Percentiles rank a stretch among this genome's conserved stretches.
These are phyloP conservation scores for Candida maesae DNA, from an alignment of 805 yeast species.

Conservation along the genomic window DNA sequence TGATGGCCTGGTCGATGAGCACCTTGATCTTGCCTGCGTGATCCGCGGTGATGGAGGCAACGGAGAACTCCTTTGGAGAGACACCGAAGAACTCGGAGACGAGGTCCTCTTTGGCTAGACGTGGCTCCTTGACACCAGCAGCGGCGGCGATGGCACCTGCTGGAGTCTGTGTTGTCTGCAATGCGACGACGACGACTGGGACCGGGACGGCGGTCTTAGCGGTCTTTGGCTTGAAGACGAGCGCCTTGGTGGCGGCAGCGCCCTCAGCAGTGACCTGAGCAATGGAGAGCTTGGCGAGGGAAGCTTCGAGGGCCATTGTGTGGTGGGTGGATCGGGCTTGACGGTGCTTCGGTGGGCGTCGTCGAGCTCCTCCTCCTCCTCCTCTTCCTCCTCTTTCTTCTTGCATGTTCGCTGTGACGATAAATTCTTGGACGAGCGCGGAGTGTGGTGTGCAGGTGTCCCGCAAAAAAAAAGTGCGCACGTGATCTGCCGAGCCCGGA, in stretches of 20 bases:
- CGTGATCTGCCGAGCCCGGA: too few relatives aligned
- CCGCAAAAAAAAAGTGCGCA: too few relatives aligned
- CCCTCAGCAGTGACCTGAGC: conserved; percentile 49
- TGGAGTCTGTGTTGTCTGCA: conserved; percentile 67
- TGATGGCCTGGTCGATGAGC: conserved; percentile 47
- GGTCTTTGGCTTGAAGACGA: conserved; percentile 90
- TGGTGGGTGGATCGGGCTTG: neutral
- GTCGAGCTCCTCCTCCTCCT: too few relatives aligned
- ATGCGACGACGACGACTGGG: conserved; percentile 78
- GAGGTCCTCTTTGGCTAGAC: conserved; percentile 81
- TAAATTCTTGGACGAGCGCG: too few relatives aligned
- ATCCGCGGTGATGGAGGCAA: conserved; percentile 42
- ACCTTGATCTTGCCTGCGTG: conserved; percentile 59
- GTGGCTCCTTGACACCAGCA: conserved; percentile 76
- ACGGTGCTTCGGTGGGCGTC: too few relatives aligned
- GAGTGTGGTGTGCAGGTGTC: too few relatives aligned
- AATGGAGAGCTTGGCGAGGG: conserved; percentile 63
- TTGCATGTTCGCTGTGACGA: too few relatives aligned
- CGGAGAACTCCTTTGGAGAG: conserved; percentile 57
- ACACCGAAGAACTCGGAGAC: conserved; percentile 58
- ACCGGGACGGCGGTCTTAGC: conserved; percentile 75
- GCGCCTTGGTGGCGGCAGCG: conserved; percentile 59
- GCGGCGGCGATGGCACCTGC: conserved; percentile 58
- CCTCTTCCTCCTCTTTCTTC: too few relatives aligned
- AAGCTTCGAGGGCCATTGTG: conserved; percentile 64